Evolutionary conservation across 371 early-diverging fungal species (phyloP).

Genomic region (Lichtheimia ramosa): DNA sequence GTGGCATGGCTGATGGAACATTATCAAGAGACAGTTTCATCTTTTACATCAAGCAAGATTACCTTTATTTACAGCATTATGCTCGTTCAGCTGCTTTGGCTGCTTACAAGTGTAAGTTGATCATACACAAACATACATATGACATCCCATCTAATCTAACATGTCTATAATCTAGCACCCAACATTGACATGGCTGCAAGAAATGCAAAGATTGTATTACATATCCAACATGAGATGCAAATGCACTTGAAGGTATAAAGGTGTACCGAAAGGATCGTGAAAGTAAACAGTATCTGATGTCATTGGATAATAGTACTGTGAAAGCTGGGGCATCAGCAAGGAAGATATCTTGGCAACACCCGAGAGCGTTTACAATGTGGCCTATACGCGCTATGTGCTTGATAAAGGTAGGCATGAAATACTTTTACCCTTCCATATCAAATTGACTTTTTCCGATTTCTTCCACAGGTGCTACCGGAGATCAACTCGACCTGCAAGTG

Average conservation of each 20-base stretch:
- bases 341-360: constrained; percentile 65
- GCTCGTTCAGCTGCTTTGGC: constrained; percentile 78
- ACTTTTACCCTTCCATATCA: not conserved
- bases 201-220: constrained; percentile 60
- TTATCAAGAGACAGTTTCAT: constrained; percentile 68
- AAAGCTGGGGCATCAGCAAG: constrained; percentile 67
- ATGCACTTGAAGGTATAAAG: constrained; percentile 65
- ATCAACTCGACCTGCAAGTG: constrained; percentile 70
- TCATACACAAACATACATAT: constrained; percentile 23
- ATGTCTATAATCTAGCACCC: constrained; percentile 16
- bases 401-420: constrained; percentile 57
- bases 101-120: constrained; percentile 66
- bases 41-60: constrained; percentile 83
- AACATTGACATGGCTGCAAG: constrained; percentile 32
- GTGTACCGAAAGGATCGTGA: not conserved
- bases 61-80: constrained; percentile 77
- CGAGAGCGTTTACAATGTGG: constrained; percentile 74
- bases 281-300: no score
- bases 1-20: constrained; percentile 72
- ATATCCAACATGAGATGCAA: constrained; percentile 67
- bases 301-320: constrained; percentile 53
- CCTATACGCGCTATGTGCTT: constrained; percentile 82
- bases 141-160: not conserved
- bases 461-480: constrained; percentile 59
- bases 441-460: not conserved